These are phyloP conservation scores for Carex cristatella DNA, from an alignment of 176 grass and related monocot species.

Conservation along the genomic window DNA sequence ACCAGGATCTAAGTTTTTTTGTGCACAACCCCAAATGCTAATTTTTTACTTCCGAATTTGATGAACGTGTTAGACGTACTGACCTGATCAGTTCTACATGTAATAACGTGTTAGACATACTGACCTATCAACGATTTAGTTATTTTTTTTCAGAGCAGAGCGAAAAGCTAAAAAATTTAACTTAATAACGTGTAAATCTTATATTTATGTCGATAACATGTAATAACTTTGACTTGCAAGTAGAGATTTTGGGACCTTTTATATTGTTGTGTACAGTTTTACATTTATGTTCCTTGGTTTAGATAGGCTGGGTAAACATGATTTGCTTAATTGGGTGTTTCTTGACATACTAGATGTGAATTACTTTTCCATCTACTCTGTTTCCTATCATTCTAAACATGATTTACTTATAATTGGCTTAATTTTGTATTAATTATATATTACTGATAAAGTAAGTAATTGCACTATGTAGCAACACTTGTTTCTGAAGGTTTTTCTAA, in stretches of 20 bases:
- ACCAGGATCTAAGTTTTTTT: neutral
- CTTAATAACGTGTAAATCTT: neutral
- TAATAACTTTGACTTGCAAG: neutral
- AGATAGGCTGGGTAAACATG: neutral
- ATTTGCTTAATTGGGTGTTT: too few relatives aligned
- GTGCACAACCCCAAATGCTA: neutral
- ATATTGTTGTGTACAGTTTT: neutral
- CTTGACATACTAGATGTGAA: neutral
- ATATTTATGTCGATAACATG: neutral
- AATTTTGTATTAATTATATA: neutral
- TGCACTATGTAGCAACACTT: neutral
- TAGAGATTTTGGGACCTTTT: neutral
- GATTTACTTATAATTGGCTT: neutral
- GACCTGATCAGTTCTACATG: neutral
- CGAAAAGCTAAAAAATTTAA: neutral
- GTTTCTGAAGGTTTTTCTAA: neutral
- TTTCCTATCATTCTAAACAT: neutral
- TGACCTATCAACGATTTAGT: neutral
- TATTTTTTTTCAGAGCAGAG: neutral
- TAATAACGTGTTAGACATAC: neutral
- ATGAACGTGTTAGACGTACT: neutral
- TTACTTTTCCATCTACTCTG: neutral
- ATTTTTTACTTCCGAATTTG: neutral
- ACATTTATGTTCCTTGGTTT: neutral
- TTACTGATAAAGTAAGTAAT: neutral